These are phyloP conservation scores for Guyanaporus albipodus DNA, from an alignment of 768 basidiomycete species.

Conservation along the genomic window DNA sequence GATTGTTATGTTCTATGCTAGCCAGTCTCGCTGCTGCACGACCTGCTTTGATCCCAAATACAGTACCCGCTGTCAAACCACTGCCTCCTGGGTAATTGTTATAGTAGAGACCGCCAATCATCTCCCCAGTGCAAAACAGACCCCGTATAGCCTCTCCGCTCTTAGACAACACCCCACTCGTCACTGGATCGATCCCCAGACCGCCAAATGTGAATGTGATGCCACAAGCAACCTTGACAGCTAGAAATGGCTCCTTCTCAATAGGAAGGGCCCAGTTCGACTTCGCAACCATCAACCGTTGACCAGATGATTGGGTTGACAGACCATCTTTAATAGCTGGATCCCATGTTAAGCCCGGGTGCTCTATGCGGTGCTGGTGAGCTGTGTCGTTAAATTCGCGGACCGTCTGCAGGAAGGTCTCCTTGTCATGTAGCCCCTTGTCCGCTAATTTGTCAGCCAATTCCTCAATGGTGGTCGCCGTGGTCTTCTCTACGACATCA, in stretches of 20 bases:
- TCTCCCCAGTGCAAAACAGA: constrained; percentile 64
- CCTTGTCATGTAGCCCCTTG: constrained; percentile 44
- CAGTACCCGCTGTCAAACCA: constrained; percentile 60
- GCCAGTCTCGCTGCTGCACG: constrained; percentile 36
- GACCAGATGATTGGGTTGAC: constrained; percentile 43
- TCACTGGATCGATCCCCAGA: constrained; percentile 52
- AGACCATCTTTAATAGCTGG: constrained; percentile 62
- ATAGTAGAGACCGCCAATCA: constrained; percentile 63
- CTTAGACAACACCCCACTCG: constrained; percentile 46
- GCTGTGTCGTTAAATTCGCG: constrained; percentile 50
- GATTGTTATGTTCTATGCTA: not conserved
- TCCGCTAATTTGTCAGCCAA: constrained; percentile 45
- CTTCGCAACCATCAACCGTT: constrained; percentile 45
- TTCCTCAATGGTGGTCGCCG: constrained; percentile 43
- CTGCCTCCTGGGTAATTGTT: constrained; percentile 69
- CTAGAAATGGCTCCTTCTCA: constrained; percentile 52
- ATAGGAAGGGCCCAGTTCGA: constrained; percentile 67
- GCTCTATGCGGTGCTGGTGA: constrained; percentile 32
- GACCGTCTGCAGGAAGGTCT: constrained; percentile 44
- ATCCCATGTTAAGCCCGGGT: constrained; percentile 45
- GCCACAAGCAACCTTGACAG: constrained; percentile 65
- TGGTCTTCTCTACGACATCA: constrained; percentile 53
- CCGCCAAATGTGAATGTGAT: constrained; percentile 75
- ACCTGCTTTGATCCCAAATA: constrained; percentile 60
- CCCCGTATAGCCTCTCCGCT: constrained; percentile 45